These are phyloP conservation scores for Leccinum insolens DNA, from an alignment of 1,284 basidiomycete genomes.

Conservation along the genomic window DNA sequence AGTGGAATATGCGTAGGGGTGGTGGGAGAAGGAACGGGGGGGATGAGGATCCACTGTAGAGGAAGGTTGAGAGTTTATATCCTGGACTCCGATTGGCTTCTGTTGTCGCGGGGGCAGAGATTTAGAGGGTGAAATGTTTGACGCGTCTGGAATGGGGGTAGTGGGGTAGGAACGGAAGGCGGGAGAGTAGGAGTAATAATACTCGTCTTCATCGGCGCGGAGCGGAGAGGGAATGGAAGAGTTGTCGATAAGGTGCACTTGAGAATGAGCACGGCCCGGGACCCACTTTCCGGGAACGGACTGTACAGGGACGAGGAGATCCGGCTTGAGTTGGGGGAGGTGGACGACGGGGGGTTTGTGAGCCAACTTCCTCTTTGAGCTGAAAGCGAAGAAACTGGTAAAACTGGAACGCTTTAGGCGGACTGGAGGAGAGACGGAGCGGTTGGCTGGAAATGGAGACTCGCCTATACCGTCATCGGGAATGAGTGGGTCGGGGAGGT, in stretches of 20 bases:
- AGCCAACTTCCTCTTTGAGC: too few relatives aligned
- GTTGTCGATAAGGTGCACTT: too few relatives aligned
- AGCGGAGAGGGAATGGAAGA: constrained; percentile 27
- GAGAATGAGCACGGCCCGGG: constrained; percentile 1
- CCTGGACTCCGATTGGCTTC: neutral
- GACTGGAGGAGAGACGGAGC: too few relatives aligned
- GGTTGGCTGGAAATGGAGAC: too few relatives aligned
- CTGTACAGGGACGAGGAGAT: constrained; percentile 12
- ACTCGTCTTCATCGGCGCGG: constrained; percentile 39
- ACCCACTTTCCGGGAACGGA: constrained; percentile 25
- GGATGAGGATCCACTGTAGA: constrained; percentile 23
- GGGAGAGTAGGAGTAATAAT: constrained; percentile 45
- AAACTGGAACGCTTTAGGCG: too few relatives aligned
- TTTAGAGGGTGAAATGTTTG: constrained; percentile 4
- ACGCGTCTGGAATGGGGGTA: constrained; percentile 5
- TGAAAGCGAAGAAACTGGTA: too few relatives aligned
- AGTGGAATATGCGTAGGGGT: constrained; percentile 58
- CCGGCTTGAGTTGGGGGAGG: constrained; percentile 14
- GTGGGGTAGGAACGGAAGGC: constrained; percentile 4
- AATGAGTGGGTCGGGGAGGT: constrained; percentile 36
- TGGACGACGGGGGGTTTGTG: too few relatives aligned
- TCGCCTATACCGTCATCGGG: constrained; percentile 16
- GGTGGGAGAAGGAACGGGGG: constrained; percentile 39
- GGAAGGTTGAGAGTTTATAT: constrained; percentile 17
- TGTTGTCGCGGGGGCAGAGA: constrained; percentile 7